These are phyloP conservation scores for Infundibulicybe gibba DNA, from an alignment of 768 basidiomycete species.

Conservation along the genomic window DNA sequence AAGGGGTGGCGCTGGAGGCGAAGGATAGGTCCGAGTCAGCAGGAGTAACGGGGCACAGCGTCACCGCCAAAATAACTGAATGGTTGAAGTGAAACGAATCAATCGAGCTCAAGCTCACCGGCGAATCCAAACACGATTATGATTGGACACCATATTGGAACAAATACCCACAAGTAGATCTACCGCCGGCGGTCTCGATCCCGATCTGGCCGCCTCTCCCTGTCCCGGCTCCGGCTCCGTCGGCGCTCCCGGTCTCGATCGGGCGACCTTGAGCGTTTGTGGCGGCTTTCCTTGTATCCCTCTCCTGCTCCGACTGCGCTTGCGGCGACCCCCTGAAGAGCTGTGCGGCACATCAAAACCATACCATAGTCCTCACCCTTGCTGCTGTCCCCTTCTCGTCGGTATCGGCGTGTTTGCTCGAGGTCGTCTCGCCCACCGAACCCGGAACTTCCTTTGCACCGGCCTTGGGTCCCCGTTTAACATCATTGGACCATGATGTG, in stretches of 20 bases:
- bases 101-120: constrained; percentile 4
- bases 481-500: constrained; percentile 76
- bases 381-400: constrained; percentile 37
- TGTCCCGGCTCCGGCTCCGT: constrained; percentile 18
- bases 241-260: constrained; percentile 25
- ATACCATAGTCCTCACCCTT: constrained; percentile 56
- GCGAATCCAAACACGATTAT: constrained; percentile 4
- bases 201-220: constrained; percentile 8
- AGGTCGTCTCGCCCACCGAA: constrained; percentile 77
- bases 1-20: neutral
- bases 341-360: constrained; percentile 75
- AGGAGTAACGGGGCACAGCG: neutral
- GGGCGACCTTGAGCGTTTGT: constrained; percentile 37
- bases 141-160: constrained; percentile 6
- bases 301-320: constrained; percentile 52
- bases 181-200: constrained; percentile 3
- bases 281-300: constrained; percentile 26
- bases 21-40: neutral
- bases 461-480: constrained; percentile 43
- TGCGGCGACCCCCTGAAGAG: constrained; percentile 37
- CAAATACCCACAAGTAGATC: constrained; percentile 13
- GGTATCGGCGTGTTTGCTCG: constrained; percentile 67
- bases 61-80: too few relatives aligned
- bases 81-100: neutral
- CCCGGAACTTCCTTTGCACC: constrained; percentile 30